These are phyloP conservation scores for Stephanodiscus minutulus DNA, from an alignment of 108 stramenopile species.

Conservation along the genomic window DNA sequence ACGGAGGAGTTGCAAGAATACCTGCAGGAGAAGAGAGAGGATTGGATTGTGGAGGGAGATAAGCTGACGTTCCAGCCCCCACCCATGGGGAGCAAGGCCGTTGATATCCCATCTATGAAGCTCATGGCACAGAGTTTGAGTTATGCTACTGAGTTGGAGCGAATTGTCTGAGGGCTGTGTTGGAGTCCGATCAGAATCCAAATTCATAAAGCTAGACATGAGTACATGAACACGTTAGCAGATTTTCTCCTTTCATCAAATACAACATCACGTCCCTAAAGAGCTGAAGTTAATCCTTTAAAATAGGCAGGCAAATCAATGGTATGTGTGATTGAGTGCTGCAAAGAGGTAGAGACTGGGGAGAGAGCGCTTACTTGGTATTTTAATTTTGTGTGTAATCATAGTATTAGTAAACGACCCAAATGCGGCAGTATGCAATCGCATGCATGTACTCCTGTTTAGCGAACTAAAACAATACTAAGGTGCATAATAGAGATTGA, in stretches of 20 bases:
- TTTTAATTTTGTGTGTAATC: too few species aligned
- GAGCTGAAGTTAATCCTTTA: background rate
- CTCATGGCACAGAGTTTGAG: constrained; percentile 81
- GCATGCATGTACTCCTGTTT: too few species aligned
- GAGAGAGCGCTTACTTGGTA: too few species aligned
- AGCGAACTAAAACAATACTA: too few species aligned
- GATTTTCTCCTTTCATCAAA: background rate
- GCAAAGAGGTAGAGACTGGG: too few species aligned
- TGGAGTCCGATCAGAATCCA: background rate
- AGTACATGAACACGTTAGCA: background rate
- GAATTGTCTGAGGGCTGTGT: constrained; percentile 76
- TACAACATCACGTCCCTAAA: background rate
- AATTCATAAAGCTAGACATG: background rate
- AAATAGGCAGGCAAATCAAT: background rate
- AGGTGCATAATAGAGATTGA: too few species aligned
- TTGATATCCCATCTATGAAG: constrained; percentile 80
- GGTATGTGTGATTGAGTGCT: background rate
- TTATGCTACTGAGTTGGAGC: constrained; percentile 92
- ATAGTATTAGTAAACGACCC: too few species aligned
- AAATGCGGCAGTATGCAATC: too few species aligned
- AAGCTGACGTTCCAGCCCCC: constrained; percentile 69
- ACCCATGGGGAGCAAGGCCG: constrained; percentile 56
- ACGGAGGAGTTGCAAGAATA: constrained; percentile 70
- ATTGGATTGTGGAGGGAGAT: constrained; percentile 80
- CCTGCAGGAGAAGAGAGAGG: constrained; percentile 75